Base-by-base conservation (phyloP, 495 filamentous ascomycete species). In the Margaritispora aquatica region DNA sequence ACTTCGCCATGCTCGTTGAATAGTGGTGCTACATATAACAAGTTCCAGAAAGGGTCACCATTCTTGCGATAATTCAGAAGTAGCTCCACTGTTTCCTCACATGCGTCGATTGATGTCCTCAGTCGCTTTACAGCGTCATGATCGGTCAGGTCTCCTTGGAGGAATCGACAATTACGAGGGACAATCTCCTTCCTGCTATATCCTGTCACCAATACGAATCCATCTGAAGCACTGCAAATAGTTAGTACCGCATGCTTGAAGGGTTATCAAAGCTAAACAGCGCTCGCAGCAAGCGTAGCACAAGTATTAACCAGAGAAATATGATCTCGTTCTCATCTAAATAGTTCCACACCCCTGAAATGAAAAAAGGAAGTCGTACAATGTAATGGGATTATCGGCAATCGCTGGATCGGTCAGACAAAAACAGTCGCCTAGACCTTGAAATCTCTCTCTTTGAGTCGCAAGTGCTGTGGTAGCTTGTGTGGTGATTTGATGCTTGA, bases 11-110 rank as follows among this genome's bases (percentile, higher is more conserved):
- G 54, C 22, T 70, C 71, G 51, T 76, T 70, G 46, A 68, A 69
- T 2, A 84, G 66, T 0, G 81, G 81, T 26, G 79, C 74, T 26
- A 77, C 64, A 55, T 80, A 80, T 8, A 83, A 62, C 22, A 84
- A 63, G 56, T 81, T 83, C 80, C 79, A 83, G 57, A 80, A 83
- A 0, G 79, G 76, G 23, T 74, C 71, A 1, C 80, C 80, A 54
- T 76, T 77, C 34, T 79, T 79, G 48, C 71, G 74, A 55, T 79
- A 72, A 55, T 81, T 83, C 21, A 82, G 64, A 23, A 83, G 55
- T 3, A 83, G 69, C 66, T 83, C 79, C 2, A 77, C 74, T 0
- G 69, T 72, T 54, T 81, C 80, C 54, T 73, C 63, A 10, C 72
- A 70, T 0, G 69, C 54, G 0, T 72, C 64, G 19, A 83, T 69